Evolutionary conservation across 2,329 filamentous ascomycete species (phyloP).

Genomic region (Alternaria sp.): DNA sequence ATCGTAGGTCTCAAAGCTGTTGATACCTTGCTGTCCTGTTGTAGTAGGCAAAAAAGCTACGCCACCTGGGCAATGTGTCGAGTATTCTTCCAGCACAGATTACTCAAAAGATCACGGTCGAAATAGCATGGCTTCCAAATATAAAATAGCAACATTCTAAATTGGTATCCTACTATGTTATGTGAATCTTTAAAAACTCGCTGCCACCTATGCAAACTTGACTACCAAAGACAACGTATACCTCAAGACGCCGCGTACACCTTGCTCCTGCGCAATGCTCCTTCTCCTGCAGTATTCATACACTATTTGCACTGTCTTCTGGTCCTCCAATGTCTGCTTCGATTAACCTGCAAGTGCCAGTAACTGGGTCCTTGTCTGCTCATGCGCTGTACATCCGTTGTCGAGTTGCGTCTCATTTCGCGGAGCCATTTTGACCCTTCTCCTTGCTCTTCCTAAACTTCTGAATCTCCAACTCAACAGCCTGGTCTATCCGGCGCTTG

Average conservation of each 20-base stretch:
- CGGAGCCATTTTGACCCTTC: constrained; percentile 44
- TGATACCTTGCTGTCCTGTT: too few relatives aligned
- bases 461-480: constrained; percentile 75
- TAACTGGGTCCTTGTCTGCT: neutral
- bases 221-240: constrained; percentile 2
- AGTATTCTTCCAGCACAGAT: neutral
- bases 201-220: neutral
- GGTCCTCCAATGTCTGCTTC: neutral
- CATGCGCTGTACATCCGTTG: neutral
- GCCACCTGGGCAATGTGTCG: neutral
- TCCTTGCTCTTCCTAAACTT: constrained; percentile 69
- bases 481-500: constrained; percentile 78
- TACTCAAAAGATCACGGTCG: neutral
- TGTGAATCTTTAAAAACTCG: neutral
- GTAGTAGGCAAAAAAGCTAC: too few relatives aligned
- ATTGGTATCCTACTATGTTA: constrained; percentile 13
- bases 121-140: neutral
- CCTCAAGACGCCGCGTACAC: constrained; percentile 24
- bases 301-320: neutral
- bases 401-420: constrained; percentile 17
- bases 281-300: constrained; percentile 11
- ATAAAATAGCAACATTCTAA: constrained; percentile 5
- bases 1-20: too few relatives aligned
- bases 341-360: constrained; percentile 1
- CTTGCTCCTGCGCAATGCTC: constrained; percentile 34